Evolutionary conservation across 768 basidiomycete species (phyloP), one percentile per base, ranked within the genome.

Genomic region (Glaciozyma antarctica): DNA sequence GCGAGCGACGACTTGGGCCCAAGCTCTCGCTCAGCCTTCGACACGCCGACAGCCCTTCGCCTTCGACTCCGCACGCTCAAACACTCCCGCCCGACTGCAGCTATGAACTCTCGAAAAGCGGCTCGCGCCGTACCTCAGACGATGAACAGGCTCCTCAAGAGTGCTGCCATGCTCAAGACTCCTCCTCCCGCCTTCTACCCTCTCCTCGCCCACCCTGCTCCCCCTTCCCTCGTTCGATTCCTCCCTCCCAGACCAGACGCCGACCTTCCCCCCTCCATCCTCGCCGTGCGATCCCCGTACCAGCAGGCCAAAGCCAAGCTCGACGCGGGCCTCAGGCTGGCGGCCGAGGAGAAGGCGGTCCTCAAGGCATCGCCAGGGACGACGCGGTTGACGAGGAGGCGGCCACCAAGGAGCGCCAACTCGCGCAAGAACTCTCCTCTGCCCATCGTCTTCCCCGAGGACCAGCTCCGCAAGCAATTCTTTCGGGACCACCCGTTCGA

Each of bases 401-500:
- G 58, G n/a, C 66, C 66, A 2, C 66, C 63, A 2, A 45, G 59
- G 21, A 19, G 30, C 5, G 53, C 61, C 34, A 59, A 61, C 60
- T 61, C 62, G 28, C 38, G 32, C 21, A 17, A 44, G 26, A 47
- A 60, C 19, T 41, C 61, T 19, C 86, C 87, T 0, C 66, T 82
- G 55, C 81, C 82, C 16, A 81, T 98, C 58, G 79, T 80, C 61
- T 95, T 92, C 75, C 64, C 87, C 48, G 90, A 94, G 75, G 95
- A 99, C 76, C 80, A 82, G 67, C 79, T 98, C 64, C 85, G 95
- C 44, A 81, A 84, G 61, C 88, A 89, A 75, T 98, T 99, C 81
- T 98, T 93, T 80, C 80, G 81, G 49, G 95, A 99, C 79, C 93
- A 95, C 75, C 92, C 95, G 10, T 95, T 95, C 74, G 93, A 99